Percentiles rank a stretch among this genome's conserved stretches.
phyloP scores from a whole-genome alignment of 495 filamentous ascomycete species.

The Penicillium arizonense region DNA sequence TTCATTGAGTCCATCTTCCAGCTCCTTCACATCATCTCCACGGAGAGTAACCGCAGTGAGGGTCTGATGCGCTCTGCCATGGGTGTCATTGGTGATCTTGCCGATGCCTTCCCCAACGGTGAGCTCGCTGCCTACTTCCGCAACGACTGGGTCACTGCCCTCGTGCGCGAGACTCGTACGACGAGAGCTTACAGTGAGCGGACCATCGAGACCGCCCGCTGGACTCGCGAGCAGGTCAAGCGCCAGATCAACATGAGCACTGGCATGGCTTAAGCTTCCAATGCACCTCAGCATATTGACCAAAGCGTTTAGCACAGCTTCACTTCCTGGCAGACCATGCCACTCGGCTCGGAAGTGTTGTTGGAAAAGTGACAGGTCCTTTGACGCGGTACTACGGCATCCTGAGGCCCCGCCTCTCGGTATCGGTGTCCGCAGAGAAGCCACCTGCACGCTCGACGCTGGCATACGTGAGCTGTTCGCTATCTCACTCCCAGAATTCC shows the following conservation, averaged over 20 bases:
- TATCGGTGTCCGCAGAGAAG: background rate
- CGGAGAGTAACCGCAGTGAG: conserved; percentile 85
- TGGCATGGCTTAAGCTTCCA: conserved; percentile 33
- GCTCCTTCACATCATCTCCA: conserved; percentile 76
- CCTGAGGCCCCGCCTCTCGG: background rate
- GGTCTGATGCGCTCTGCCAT: conserved; percentile 86
- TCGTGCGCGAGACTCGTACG: conserved; percentile 83
- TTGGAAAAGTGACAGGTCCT: background rate
- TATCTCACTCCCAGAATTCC: conserved; percentile 12
- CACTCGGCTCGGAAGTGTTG: background rate
- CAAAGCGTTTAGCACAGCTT: background rate
- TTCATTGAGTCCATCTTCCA: conserved; percentile 88
- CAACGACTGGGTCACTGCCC: conserved; percentile 79
- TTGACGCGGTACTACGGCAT: background rate
- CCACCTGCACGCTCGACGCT: background rate
- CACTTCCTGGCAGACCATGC: background rate
- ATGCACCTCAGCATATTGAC: conserved; percentile 11
- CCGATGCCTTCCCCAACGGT: conserved; percentile 89
- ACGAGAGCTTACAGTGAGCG: conserved; percentile 80
- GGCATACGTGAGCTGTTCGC: conserved; percentile 2
- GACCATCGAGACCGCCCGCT: conserved; percentile 91
- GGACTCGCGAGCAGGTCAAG: conserved; percentile 97
- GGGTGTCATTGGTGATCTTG: conserved; percentile 95
- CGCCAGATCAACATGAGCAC: conserved; percentile 64
- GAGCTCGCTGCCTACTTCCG: conserved; percentile 81